Conservation (phyloP, 352 stramenopile species). For the Phytophthora hybrid region DNA sequence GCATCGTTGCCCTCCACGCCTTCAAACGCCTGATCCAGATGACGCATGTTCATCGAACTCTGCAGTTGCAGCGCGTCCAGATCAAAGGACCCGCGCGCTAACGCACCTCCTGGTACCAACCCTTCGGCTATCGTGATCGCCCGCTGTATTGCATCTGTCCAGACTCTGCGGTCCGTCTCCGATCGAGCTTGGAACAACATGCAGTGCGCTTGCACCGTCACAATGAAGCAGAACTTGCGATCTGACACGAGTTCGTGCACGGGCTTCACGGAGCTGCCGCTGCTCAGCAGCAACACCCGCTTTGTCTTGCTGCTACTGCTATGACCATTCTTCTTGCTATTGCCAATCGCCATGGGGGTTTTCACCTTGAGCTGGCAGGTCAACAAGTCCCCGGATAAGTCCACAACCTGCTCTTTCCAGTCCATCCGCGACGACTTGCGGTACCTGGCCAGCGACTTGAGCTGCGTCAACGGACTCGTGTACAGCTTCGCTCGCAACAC, state of each 20-base stretch:
- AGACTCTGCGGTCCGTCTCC: conserved; percentile 56
- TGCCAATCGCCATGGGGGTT: conserved; percentile 29
- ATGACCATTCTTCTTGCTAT: conserved; percentile 18
- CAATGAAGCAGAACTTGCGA: conserved; percentile 73
- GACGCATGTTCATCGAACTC: conserved; percentile 64
- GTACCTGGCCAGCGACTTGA: conserved; percentile 68
- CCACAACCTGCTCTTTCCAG: conserved; percentile 73
- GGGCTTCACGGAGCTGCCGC: conserved; percentile 61
- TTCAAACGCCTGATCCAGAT: conserved; percentile 42
- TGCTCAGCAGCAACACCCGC: conserved; percentile 53
- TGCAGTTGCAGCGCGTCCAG: conserved; percentile 62
- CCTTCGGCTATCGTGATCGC: conserved; percentile 79
- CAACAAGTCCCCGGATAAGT: conserved; percentile 70
- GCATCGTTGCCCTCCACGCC: conserved; percentile 38
- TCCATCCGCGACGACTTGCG: conserved; percentile 39
- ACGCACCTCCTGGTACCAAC: conserved; percentile 49
- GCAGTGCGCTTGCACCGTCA: conserved; percentile 63
- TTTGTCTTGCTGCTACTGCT: conserved; percentile 41
- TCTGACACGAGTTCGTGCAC: conserved; percentile 73
- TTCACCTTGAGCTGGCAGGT: conserved; percentile 51
- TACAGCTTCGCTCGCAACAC: conserved; percentile 64
- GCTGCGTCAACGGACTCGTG: conserved; percentile 59
- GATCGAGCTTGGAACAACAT: conserved; percentile 75
- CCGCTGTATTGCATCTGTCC: conserved; percentile 70
- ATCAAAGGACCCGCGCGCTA: conserved; percentile 47